These are phyloP conservation scores for Pseudozyma sp. DNA, from an alignment of 1,284 basidiomycete genomes.

Conservation along the genomic window DNA sequence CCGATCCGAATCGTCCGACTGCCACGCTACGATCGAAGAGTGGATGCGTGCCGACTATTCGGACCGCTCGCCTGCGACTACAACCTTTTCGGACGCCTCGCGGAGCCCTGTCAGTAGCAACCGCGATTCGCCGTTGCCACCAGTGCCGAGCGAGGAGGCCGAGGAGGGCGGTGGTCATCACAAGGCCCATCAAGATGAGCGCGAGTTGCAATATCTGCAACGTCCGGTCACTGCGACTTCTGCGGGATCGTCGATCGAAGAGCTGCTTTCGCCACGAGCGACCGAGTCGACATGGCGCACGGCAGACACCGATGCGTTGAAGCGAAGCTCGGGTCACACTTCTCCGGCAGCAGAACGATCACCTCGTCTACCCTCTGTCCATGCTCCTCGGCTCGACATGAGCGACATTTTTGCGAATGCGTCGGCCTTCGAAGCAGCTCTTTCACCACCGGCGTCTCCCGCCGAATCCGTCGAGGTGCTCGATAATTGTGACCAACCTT, in stretches of 20 bases:
- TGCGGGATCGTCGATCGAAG: neutral
- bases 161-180: conserved; percentile 7
- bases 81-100: conserved; percentile 19
- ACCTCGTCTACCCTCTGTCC: conserved; percentile 8
- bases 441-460: conserved; percentile 13
- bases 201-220: conserved; percentile 3
- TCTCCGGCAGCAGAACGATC: neutral
- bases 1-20: conserved; percentile 18
- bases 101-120: conserved; percentile 18
- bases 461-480: conserved; percentile 29
- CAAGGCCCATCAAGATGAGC: neutral
- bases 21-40: conserved; percentile 29
- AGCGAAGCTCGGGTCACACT: neutral
- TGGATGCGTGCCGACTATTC: conserved; percentile 34
- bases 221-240: neutral
- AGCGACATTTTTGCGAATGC: neutral
- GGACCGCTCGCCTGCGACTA: conserved; percentile 21
- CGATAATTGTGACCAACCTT: conserved; percentile 7
- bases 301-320: neutral
- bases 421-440: conserved; percentile 5
- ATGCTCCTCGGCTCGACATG: conserved; percentile 26
- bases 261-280: neutral
- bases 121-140: conserved; percentile 33
- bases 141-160: conserved; percentile 24
- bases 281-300: neutral